A percentile compares a stretch with the other conserved stretches of the same genome.
Evolutionary conservation across 2,329 filamentous ascomycete species (phyloP).

Genomic region (Pseudocercospora fuligena): DNA sequence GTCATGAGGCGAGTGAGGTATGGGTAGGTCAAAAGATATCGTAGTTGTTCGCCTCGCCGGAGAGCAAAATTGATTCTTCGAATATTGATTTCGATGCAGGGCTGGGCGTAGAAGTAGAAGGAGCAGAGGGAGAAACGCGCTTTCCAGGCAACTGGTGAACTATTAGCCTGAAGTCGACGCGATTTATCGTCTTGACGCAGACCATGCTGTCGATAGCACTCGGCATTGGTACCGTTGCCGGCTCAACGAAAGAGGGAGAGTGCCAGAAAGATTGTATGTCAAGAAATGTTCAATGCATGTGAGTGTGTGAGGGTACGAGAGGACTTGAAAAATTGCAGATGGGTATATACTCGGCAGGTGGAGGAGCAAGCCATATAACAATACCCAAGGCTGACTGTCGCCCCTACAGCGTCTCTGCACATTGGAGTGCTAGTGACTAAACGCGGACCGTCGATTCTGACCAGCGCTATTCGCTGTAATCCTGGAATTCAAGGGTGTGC

Average conservation of each 20-base stretch:
- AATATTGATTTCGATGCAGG: not conserved
- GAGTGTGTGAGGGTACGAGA: not conserved
- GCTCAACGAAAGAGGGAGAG: not conserved
- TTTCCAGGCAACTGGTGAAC: not conserved
- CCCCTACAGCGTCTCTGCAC: no score
- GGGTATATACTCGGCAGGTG: conserved; percentile 14
- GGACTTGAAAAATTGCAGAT: not conserved
- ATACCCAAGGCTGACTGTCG: conserved; percentile 9
- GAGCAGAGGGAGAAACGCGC: not conserved
- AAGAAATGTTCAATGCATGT: not conserved
- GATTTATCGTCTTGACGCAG: not conserved
- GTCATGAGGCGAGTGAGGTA: not conserved
- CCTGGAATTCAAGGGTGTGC: no score
- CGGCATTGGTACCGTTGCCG: not conserved
- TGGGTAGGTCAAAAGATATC: not conserved
- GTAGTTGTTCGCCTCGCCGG: not conserved
- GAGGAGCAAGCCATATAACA: conserved; percentile 7
- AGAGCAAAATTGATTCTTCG: not conserved
- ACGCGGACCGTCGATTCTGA: no score
- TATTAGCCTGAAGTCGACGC: not conserved
- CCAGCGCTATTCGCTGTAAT: no score
- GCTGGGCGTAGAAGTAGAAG: not conserved
- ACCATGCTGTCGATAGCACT: not conserved
- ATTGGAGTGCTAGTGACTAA: no score
- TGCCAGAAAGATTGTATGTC: not conserved